These are phyloP conservation scores for Colletotrichum musae DNA, from an alignment of 2,329 filamentous ascomycete genomes.

Conservation along the genomic window DNA sequence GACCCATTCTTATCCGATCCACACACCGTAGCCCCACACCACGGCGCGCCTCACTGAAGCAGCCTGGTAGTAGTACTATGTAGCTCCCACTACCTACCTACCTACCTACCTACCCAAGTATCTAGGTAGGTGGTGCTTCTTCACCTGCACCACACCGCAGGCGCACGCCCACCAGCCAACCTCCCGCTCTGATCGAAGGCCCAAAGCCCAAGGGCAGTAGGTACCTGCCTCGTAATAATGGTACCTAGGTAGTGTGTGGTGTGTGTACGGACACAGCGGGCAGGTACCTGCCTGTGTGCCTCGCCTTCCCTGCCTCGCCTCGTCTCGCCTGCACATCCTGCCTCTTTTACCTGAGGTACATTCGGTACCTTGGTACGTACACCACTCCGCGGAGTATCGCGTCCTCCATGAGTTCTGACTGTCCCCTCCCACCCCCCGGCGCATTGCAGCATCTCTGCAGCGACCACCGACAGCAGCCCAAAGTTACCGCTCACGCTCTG, in stretches of 20 bases:
- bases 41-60: not conserved
- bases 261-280: no score
- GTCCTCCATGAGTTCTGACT: constrained; percentile 12
- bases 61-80: no score
- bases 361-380: no score
- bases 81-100: no score
- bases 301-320: constrained; percentile 15
- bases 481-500: constrained; percentile 30
- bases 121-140: no score
- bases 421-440: not conserved
- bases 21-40: constrained; percentile 16
- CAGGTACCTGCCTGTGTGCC: constrained; percentile 1
- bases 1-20: constrained; percentile 30
- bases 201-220: no score
- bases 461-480: constrained; percentile 5
- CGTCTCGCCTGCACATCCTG: no score
- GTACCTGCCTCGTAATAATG: no score
- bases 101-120: no score
- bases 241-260: no score
- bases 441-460: constrained; percentile 13
- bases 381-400: constrained; percentile 4
- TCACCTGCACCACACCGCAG: constrained; percentile 10
- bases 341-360: no score
- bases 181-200: no score
- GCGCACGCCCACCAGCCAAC: constrained; percentile 6